Base-by-base conservation (phyloP, 768 basidiomycete species). In the Crucibulum laeve region DNA sequence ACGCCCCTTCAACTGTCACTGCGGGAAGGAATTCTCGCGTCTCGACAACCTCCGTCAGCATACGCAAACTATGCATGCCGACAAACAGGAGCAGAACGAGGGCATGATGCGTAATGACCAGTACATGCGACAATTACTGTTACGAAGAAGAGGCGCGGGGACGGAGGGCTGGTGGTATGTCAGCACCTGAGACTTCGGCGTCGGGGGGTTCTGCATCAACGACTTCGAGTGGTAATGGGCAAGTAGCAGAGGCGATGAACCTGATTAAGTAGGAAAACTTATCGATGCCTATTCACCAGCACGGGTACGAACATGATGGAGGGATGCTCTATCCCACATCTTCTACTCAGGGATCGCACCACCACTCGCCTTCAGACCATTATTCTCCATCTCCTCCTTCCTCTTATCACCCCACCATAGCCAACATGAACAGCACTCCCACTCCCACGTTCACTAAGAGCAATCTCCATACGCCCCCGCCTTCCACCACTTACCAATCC, bases 41-140 rank as follows among this genome's bases (percentile, higher is more conserved):
- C 83, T 98, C 60, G 95, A 98, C 67, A 98, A 98, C 58, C 78
- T 98, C 2, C 84, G 95, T 36, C 95, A 98, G 60, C 95, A 98
- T 63, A 91, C 93, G 0, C 89, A 94, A 73, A 95, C 94, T 4
- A 92, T 96, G 1, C 95, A 98, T 56, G 83, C 91, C n/a, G 92
- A 96, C 61, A 89, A 91, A 70, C 81, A 81, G 61, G 87, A 87
- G 0, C 78, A 82, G 65, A 94, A 94, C 69, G 87, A 90, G 60
- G 70, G 77, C 41, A 92, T 91, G 89, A 92, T 93, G 88, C 82
- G 87, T 52, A 85, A 91, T 94, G 48, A 87, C 87, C 39, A 75
- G 78, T 94, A 35, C 91, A 94, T 53, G 87, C 89, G 33, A 74
- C 73, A 45, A 91, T 94, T 79, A 82, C 85, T 10, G 70, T 72